Evolutionary conservation across 768 basidiomycete genomes (phyloP), one percentile per base, ranked within the genome.

Genomic region (Tulasnella sp.): DNA sequence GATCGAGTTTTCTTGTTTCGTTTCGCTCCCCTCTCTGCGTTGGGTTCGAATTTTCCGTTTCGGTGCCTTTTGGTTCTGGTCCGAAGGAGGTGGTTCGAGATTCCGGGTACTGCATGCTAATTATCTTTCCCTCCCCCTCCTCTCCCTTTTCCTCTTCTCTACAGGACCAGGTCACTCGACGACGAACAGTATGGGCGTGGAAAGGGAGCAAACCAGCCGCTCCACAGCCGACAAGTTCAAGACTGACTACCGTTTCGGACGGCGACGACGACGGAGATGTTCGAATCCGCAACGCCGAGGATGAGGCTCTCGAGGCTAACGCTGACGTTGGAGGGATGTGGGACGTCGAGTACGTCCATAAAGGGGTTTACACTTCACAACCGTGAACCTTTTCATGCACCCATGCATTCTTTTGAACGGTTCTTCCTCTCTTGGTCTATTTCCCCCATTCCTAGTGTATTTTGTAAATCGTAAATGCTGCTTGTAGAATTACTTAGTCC

Each of bases 91-190:
- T 11, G 60, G 60, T 64, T 64, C 60, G 60, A 64, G 60, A 64
- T 64, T 64, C 60, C 60, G 60, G 60, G 60, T 64, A 31, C 60
- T 64, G 28, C 60, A 64, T 64, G 60, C 60, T 64, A 64, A 64
- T 64, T 28, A n/a, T 64, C 7, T 64, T 28, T 11, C 31, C 8
- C 31, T 64, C 60, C n/a, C 60, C n/a, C 31, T n/a, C 60, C 16
- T 64, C 31, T n/a, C 60, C 31, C 28, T 28, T 28, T 20, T 9
- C 24, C 58, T 9, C 4, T 60, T 22, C 28, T 28, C n/a, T 64
- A 28, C 31, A 64, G 60, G 60, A 64, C n/a, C 22, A 5, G 22
- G 28, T 8, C 12, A n/a, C n/a, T 28, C n/a, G 31, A 34, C n/a
- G 31, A 14, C 60, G 60, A 31, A 64, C 60, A 9, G 7, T 28